phyloP scores from a whole-genome alignment of 208 protist species.

The Acanthamoeba polyphaga region DNA sequence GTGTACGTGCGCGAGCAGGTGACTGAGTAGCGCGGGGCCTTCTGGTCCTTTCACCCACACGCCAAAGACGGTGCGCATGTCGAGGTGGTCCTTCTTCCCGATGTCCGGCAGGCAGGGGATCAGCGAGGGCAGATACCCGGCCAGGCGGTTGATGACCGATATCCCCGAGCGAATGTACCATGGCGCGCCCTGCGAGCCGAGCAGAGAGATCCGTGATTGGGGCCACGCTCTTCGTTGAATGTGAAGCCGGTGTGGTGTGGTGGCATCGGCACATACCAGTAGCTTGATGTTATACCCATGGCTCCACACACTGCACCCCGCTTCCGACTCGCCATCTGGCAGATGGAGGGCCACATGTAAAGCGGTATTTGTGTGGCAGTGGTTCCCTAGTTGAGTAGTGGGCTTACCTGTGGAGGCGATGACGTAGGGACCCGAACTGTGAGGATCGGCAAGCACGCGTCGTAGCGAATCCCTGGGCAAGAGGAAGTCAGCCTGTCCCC shows the following conservation, averaged over 20 bases:
- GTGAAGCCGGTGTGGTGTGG: background rate
- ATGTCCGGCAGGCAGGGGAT: background rate
- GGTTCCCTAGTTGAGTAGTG: background rate
- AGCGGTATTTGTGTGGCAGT: background rate
- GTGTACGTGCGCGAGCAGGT: background rate
- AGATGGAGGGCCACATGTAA: background rate
- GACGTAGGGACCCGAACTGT: background rate
- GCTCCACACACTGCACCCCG: background rate
- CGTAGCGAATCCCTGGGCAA: background rate
- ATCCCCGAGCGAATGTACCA: slow-evolving; percentile 14
- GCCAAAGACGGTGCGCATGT: background rate
- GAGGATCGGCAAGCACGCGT: background rate
- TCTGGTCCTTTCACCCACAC: background rate
- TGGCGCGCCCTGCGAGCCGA: background rate
- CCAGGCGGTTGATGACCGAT: background rate
- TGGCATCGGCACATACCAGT: background rate
- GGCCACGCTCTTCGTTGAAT: background rate
- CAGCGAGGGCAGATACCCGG: background rate
- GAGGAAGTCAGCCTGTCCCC: background rate
- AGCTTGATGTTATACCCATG: background rate
- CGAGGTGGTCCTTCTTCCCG: background rate
- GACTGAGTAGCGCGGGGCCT: background rate
- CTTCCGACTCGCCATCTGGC: background rate
- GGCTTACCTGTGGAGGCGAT: background rate
- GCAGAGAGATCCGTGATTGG: background rate